Base-by-base conservation (phyloP, 2,329 filamentous ascomycete genomes). In the Zymoseptoria brevis region DNA sequence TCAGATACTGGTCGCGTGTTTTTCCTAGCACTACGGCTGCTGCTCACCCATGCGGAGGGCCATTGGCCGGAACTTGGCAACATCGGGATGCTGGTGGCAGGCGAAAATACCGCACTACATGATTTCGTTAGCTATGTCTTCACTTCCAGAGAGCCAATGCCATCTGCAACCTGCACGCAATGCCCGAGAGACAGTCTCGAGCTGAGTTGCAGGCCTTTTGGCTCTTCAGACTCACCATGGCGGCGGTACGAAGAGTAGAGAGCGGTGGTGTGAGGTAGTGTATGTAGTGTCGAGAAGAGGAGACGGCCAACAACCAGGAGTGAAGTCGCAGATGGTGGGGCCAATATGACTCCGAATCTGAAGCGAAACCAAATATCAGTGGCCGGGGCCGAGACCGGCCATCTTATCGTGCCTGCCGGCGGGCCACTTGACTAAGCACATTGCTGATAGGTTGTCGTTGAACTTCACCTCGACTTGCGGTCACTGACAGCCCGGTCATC, bases 31-130 rank as follows among this genome's bases (percentile, higher is more conserved):
- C 22, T 24, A 24, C 22, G 22, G 22, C 22, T 24, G 22, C 22
- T 24, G 4, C 22, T 24, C 35, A 45, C 35, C 87, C 80, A 97
- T 88, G 79, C 88, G 88, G 77, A 97, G 82, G 72, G 93, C 93
- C 64, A 88, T 93, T 55, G 93, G 88, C 85, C 96, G 96, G 83
- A 97, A 97, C 73, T 91, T 92, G 73, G 89, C 86, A 72, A 96
- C 90, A 84, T 96, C 89, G 65, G 93, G 92, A 75, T 97, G 92
- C 71, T 83, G 85, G 65, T 96, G 90, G 79, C 92, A 96, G 71
- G 90, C 92, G 77, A 96, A 96, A 73, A 96, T 96, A 77, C 91
- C 91, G 87, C 91, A 96, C 91, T 26, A n/a, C 13, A 45, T 13
- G 35, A 45, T 5, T 13, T n/a, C 5, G 35, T 45, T n/a, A 45